Evolutionary conservation across 148 eudicot genomes (phyloP).

Genomic region (Silene conica): DNA sequence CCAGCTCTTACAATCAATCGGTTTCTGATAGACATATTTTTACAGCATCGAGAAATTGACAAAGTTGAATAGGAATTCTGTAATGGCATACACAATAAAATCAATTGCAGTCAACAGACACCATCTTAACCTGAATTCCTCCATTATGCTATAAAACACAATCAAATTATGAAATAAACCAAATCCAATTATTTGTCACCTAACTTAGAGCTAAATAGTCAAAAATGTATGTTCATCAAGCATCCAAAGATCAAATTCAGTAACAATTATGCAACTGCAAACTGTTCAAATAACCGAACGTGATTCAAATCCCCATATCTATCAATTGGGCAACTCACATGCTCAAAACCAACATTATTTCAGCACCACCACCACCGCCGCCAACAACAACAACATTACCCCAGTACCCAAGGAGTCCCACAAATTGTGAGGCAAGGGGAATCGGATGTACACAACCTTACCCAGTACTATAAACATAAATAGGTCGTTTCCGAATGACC

Average conservation of each 20-base stretch:
- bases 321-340: background rate
- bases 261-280: background rate
- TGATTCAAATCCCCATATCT: background rate
- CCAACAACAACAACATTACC: background rate
- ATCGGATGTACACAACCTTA: too few species aligned
- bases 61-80: conserved; percentile 29
- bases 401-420: too few species aligned
- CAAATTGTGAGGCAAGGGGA: too few species aligned
- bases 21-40: conserved; percentile 18
- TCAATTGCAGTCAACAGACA: background rate
- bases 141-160: background rate
- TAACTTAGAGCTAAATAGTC: too few species aligned
- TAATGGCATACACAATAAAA: conserved; percentile 15
- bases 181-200: too few species aligned
- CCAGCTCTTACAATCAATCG: conserved; percentile 71
- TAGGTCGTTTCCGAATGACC: too few species aligned
- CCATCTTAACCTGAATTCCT: background rate
- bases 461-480: too few species aligned
- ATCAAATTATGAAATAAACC: too few species aligned
- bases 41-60: conserved; percentile 22
- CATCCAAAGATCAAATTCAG: too few species aligned
- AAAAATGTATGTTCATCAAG: too few species aligned
- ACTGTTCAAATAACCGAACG: background rate
- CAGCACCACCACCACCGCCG: too few species aligned
- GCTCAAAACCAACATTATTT: too few species aligned